Evolutionary conservation across 305 asterid genomes (phyloP), one percentile per base, ranked within the genome.

Genomic region (Ilex paraguariensis): DNA sequence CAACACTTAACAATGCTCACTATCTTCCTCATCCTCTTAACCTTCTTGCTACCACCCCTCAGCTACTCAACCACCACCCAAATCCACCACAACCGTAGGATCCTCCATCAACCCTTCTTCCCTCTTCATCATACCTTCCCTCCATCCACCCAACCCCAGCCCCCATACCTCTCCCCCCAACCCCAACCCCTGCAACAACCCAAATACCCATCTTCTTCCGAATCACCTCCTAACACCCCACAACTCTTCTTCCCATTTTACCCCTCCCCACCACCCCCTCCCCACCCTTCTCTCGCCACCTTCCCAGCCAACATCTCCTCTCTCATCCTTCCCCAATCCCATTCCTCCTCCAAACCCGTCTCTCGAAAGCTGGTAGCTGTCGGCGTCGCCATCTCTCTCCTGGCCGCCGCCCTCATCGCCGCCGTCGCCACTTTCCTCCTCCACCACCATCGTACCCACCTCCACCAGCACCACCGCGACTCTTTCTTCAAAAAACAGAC

Each of bases 261-360:
- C 54, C 28, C 56, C 7, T 60, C 71, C 31, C 76, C 76, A 10
- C 71, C 74, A 6, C 64, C 72, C 4, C 71, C 67, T 5, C 58
- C 68, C 14, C 51, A 67, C 13, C 16, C 73, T 51, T 59, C 59
- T 31, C 36, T 72, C 6, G 67, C 78, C 11, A 71, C 83, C 14
- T 77, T 80, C 51, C 83, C 86, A 21, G 86, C 83, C 30, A 80
- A 80, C 63, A 74, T 80, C 60, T 80, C 86, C 50, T 80, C 86
- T 58, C 79, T 80, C 65, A 72, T 63, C 45, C 75, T 77, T 30
- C 83, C 85, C 7, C 73, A 54, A 13, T 57, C 75, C 9, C 54
- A 77, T 8, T 50, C 64, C 31, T 62, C 74, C 54, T 63, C 70
- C 13, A 69, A 59, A 13, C 69, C 74, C 54, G 54, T 75, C 57